phyloP scores from a whole-genome alignment of 2,329 filamentous ascomycete genomes.

The Pseudogymnoascus sp. region DNA sequence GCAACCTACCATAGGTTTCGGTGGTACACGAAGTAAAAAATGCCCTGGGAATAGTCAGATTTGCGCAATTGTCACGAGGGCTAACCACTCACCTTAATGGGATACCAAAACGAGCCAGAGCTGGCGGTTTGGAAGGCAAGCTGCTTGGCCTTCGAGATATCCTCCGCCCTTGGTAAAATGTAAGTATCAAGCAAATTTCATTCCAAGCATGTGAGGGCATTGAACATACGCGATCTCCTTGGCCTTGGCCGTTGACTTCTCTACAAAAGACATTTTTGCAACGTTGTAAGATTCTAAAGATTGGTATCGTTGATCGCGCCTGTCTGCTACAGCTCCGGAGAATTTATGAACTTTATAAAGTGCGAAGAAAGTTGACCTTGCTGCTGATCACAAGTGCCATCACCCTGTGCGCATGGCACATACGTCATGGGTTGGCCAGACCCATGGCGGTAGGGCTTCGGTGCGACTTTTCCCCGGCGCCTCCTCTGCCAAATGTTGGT shows the following conservation, averaged over 20 bases:
- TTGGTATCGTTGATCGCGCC: not conserved
- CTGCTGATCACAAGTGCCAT: not conserved
- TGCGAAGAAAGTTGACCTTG: not conserved
- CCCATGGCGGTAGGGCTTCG: not conserved
- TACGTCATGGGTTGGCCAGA: not conserved
- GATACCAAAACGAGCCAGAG: slow-evolving; percentile 79
- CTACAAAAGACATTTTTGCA: slow-evolving; percentile 3
- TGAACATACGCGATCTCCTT: slow-evolving; percentile 28
- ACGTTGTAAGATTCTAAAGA: not conserved
- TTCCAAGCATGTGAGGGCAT: not conserved
- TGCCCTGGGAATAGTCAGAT: slow-evolving; percentile 37
- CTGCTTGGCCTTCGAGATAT: slow-evolving; percentile 57
- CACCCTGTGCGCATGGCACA: not conserved
- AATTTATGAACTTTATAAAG: not conserved
- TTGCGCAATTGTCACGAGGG: not conserved
- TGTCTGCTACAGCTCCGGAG: not conserved
- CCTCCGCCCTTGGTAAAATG: slow-evolving; percentile 47
- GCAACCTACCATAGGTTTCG: slow-evolving; percentile 41
- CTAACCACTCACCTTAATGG: slow-evolving; percentile 51
- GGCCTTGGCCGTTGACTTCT: slow-evolving; percentile 20
- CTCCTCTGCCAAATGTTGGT: not conserved
- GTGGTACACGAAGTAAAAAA: slow-evolving; percentile 51
- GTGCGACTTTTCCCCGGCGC: not conserved
- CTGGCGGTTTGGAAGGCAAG: slow-evolving; percentile 61
- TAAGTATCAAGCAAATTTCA: slow-evolving; percentile 14